Percentiles rank a stretch among this genome's conserved stretches.
Evolutionary conservation across 2,329 filamentous ascomycete species (phyloP).

Genomic region (Fusarium denticulatum): DNA sequence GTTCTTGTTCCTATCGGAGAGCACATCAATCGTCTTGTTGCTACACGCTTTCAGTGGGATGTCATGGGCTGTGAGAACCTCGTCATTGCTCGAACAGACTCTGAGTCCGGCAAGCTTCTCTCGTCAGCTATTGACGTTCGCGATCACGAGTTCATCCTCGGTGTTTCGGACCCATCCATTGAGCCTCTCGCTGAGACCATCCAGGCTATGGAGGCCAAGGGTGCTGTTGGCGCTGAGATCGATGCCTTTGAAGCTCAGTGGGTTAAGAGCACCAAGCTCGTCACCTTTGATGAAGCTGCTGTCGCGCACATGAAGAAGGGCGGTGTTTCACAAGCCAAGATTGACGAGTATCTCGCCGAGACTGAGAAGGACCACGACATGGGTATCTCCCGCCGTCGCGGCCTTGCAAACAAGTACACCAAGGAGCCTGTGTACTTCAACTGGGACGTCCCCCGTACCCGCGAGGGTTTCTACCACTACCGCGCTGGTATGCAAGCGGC

Average conservation of each 20-base stretch:
- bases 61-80: slow-evolving; percentile 97
- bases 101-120: slow-evolving; percentile 89
- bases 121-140: slow-evolving; percentile 92
- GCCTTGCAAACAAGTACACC: slow-evolving; percentile 74
- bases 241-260: slow-evolving; percentile 87
- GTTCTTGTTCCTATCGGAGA: slow-evolving; percentile 93
- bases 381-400: slow-evolving; percentile 80
- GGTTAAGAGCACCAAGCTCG: slow-evolving; percentile 85
- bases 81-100: slow-evolving; percentile 93
- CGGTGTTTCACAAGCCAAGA: slow-evolving; percentile 69
- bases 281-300: slow-evolving; percentile 93
- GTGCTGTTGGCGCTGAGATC: slow-evolving; percentile 81
- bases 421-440: slow-evolving; percentile 79
- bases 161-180: slow-evolving; percentile 76
- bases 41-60: slow-evolving; percentile 97
- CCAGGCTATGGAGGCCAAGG: slow-evolving; percentile 86
- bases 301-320: slow-evolving; percentile 76
- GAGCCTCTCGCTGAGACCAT: slow-evolving; percentile 88
- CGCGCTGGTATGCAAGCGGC: slow-evolving; percentile 83
- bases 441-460: slow-evolving; percentile 91
- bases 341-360: slow-evolving; percentile 73
- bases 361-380: slow-evolving; percentile 74
- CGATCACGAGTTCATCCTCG: slow-evolving; percentile 97
- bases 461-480: slow-evolving; percentile 95
- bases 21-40: slow-evolving; percentile 94